A percentile compares a stretch with the other conserved stretches of the same genome.
These are phyloP conservation scores for Triangularia setosa DNA, from an alignment of 2,329 filamentous ascomycete species.

Conservation along the genomic window DNA sequence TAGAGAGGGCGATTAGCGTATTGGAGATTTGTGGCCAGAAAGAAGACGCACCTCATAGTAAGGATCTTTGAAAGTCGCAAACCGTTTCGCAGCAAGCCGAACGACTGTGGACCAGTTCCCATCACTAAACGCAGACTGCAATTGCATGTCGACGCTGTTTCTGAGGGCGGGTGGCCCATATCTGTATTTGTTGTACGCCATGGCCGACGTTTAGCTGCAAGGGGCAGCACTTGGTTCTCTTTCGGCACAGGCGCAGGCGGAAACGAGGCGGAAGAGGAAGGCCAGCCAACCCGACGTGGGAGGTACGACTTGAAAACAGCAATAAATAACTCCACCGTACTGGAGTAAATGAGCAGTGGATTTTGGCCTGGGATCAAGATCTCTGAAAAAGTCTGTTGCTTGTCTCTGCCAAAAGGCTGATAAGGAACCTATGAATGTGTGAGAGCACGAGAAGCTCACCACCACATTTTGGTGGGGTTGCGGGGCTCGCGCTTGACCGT, in stretches of 20 bases:
- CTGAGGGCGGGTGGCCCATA: conserved; percentile 40
- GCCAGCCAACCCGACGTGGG: not conserved
- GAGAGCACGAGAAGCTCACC: not conserved
- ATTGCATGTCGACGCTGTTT: conserved; percentile 49
- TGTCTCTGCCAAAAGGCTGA: not conserved
- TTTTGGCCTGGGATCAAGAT: not conserved
- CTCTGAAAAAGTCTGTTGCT: not conserved
- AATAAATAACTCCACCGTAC: not conserved
- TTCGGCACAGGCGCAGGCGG: not conserved
- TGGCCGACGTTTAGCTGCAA: not conserved
- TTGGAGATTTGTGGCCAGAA: not conserved
- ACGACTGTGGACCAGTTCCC: conserved; percentile 50
- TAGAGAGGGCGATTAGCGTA: conserved; percentile 22
- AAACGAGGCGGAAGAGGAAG: not conserved
- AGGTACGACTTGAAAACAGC: not conserved
- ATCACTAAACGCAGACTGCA: conserved; percentile 53
- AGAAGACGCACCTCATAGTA: conserved; percentile 48
- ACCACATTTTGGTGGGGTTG: conserved; percentile 11
- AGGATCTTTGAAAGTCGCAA: conserved; percentile 46
- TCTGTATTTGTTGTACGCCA: conserved; percentile 20
- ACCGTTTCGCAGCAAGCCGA: conserved; percentile 50
- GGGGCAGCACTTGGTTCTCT: not conserved
- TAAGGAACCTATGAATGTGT: not conserved
- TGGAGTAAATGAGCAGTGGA: not conserved
- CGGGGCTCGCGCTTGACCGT: conserved; percentile 11